Conservation (phyloP, 176 grass and related monocot genomes). For the Puccinellia tenuiflora region DNA sequence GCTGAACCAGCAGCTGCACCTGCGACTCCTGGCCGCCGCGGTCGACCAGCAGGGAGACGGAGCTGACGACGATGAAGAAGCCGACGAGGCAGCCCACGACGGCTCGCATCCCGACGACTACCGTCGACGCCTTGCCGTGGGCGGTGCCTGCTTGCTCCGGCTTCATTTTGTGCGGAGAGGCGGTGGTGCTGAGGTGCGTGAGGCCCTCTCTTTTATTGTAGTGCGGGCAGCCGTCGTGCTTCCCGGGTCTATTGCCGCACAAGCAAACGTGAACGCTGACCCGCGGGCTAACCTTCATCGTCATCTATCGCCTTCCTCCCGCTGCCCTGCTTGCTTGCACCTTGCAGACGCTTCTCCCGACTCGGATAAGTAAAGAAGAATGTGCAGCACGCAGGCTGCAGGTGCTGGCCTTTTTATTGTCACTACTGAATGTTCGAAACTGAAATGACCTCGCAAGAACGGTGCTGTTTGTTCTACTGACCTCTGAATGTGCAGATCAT, state of each 20-base stretch:
- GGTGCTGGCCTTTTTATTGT: background rate
- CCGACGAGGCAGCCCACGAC: slow-evolving; percentile 40
- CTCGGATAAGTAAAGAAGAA: background rate
- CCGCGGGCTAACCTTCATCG: slow-evolving; percentile 23
- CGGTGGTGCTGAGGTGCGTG: background rate
- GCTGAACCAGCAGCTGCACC: background rate
- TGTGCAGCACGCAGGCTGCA: background rate
- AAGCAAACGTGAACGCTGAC: slow-evolving; percentile 35
- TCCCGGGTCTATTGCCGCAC: background rate
- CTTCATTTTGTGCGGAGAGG: slow-evolving; percentile 17
- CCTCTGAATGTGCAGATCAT: background rate
- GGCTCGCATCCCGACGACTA: slow-evolving; percentile 36
- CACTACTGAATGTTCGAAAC: background rate
- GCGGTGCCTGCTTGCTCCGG: background rate
- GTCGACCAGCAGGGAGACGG: slow-evolving; percentile 41
- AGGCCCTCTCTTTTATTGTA: slow-evolving; percentile 7
- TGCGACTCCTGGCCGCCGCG: slow-evolving; percentile 32
- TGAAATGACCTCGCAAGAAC: background rate
- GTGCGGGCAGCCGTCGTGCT: slow-evolving; percentile 2
- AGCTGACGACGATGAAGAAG: slow-evolving; percentile 57
- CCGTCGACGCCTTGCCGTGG: slow-evolving; percentile 24
- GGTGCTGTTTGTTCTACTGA: background rate
- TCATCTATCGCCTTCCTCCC: slow-evolving; percentile 1
- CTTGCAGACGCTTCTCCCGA: background rate
- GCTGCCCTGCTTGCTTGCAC: background rate